Percentiles rank a stretch among this genome's conserved stretches.
phyloP scores from a whole-genome alignment of 192 early-diverging fungal species.

The Podila horticola region DNA sequence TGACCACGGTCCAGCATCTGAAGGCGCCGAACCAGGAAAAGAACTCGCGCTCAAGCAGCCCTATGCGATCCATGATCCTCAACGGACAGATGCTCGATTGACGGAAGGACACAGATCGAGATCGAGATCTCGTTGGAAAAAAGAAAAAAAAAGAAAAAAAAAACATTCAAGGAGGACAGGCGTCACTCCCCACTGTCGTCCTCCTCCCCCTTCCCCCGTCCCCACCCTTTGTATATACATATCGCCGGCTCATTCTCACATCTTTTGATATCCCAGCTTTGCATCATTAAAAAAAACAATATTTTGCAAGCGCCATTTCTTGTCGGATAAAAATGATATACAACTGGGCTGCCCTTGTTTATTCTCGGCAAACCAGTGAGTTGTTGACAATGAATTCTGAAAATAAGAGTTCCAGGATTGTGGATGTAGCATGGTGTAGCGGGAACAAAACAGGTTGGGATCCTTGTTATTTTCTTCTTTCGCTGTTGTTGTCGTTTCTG shows the following conservation, averaged over 20 bases:
- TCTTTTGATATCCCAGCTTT: neutral
- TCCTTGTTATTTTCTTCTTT: neutral
- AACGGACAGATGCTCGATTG: constrained; percentile 49
- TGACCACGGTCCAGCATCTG: constrained; percentile 3
- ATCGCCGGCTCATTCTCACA: neutral
- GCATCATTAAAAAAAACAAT: neutral
- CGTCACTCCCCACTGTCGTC: too few species aligned
- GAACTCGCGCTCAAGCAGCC: constrained; percentile 25
- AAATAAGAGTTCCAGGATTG: too few species aligned
- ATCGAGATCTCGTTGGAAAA: neutral
- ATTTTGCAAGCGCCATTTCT: neutral
- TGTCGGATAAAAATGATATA: neutral
- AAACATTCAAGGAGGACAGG: too few species aligned
- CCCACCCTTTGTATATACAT: neutral
- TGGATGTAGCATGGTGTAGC: too few species aligned
- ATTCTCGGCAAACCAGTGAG: too few species aligned
- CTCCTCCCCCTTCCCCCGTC: too few species aligned
- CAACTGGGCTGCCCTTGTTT: too few species aligned
- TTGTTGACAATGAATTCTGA: too few species aligned
- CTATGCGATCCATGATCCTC: constrained; percentile 46
- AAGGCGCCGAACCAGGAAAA: constrained; percentile 2
- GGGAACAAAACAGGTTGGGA: too few species aligned
- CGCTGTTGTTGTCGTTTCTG: neutral
- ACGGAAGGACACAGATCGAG: neutral
- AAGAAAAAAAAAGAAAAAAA: neutral